Evolutionary conservation across 177 flowering plant genomes (phyloP), one percentile per base, ranked within the genome.

Genomic region (Tripterygium wilfordii): DNA sequence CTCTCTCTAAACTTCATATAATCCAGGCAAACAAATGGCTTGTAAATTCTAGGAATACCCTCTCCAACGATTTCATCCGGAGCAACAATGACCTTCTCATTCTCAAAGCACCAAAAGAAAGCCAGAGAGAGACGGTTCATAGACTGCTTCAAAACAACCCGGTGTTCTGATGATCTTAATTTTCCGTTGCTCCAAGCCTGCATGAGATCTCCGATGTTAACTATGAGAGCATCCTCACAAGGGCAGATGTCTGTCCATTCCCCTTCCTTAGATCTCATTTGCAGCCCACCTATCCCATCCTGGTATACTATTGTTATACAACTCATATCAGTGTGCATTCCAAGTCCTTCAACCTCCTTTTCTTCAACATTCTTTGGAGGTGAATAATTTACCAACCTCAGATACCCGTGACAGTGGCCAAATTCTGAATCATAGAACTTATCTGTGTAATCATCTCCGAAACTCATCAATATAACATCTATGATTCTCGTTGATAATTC

Each of bases 251-350:
- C 81, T 60, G 82, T 56, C 96, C 96, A 90, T 5, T 71, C 49
- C 10, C 91, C 91, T 36, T 77, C 82, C 63, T 64, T 71, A 3
- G 91, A 84, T 55, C 81, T 72, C 56, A 90, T 83, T 55, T 90
- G 97, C 1, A 90, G 89, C 13, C 97, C 94, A 3, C 94, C 95
- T 31, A 69, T 59, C 49, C 74, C 72, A 62, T 87, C 91, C 61
- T 85, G 96, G 43, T 79, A 76, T 0, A 90, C 69, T 23, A 90
- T 73, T 9, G 97, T 87, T 35, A 87, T 45, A 49, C 97, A 90
- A 55, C 94, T 83, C 97, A 87, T 90, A 60, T 90, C 97, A 10
- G 96, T 87, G 72, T 90, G 96, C 83, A 72, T 80, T 18, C 97
- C 94, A 3, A 90, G 94, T 22, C 97, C 97, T 70, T 87, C 96